Evolutionary conservation across 805 yeast species (phyloP).

Genomic region (Saturnispora serradocipensis): DNA sequence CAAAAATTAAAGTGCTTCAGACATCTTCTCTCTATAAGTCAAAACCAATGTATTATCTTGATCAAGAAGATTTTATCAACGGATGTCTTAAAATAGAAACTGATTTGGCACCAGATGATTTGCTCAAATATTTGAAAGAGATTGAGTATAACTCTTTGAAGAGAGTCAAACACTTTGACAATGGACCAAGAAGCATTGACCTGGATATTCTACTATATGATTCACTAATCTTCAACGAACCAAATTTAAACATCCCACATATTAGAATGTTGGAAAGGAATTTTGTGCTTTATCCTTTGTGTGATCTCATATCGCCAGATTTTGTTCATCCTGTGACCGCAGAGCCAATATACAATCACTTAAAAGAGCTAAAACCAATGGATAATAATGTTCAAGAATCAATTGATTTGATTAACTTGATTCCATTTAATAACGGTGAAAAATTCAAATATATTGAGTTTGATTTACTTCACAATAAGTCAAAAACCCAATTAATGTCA

Average conservation of each 20-base stretch:
- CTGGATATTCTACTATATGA: slow-evolving; percentile 78
- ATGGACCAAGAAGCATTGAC: slow-evolving; percentile 90
- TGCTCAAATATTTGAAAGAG: slow-evolving; percentile 53
- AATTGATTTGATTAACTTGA: slow-evolving; percentile 37
- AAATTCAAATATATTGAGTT: slow-evolving; percentile 28
- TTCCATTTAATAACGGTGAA: slow-evolving; percentile 32
- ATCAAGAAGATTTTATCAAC: slow-evolving; percentile 76
- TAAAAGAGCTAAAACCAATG: slow-evolving; percentile 34
- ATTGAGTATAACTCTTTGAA: slow-evolving; percentile 68
- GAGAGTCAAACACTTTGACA: slow-evolving; percentile 70
- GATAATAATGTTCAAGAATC: slow-evolving; percentile 38
- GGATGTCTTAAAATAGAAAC: slow-evolving; percentile 73
- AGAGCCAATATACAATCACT: slow-evolving; percentile 65
- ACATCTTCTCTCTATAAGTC: slow-evolving; percentile 80
- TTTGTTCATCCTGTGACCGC: slow-evolving; percentile 77
- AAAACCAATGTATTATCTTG: slow-evolving; percentile 82
- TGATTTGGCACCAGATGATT: slow-evolving; percentile 48
- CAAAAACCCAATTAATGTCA: slow-evolving; percentile 72
- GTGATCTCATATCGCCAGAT: slow-evolving; percentile 66
- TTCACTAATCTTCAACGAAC: slow-evolving; percentile 42
- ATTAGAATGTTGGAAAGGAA: slow-evolving; percentile 79
- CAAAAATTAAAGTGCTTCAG: slow-evolving; percentile 37
- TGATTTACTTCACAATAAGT: slow-evolving; percentile 36
- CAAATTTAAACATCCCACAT: slow-evolving; percentile 72
- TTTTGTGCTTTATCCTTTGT: slow-evolving; percentile 82